Base-by-base conservation (phyloP, 2,329 filamentous ascomycete genomes). In the Fusarium armeniacum region DNA sequence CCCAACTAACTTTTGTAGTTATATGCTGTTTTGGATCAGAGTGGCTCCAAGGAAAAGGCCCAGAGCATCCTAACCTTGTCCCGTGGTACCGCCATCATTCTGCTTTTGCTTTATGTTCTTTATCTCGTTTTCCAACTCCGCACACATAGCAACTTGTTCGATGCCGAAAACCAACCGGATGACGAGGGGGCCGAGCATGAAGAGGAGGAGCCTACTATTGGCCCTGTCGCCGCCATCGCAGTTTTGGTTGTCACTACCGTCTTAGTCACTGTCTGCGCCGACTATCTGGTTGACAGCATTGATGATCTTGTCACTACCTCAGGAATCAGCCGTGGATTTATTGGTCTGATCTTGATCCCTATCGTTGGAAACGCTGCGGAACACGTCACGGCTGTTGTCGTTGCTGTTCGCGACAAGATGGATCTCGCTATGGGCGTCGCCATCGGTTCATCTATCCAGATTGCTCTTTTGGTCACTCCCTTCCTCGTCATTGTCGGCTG, bases 351-450 rank as follows among this genome's bases (percentile, higher is more conserved):
- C 51, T 82, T 94, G 22, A 91, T 94, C 50, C 91, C 91, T 5
- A 93, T 94, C 70, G 91, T 94, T 33, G 91, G 91, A 44, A 94
- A 94, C 73, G 91, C 91, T 3, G 91, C 91, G 4, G 91, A 94
- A 78, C 92, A 94, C 75, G 92, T 94, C 40, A 94, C 92, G 2
- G 92, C 92, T 20, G 90, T 93, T 20, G 90, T 94, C 32, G 92
- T 94, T 28, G 91, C 92, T 1, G 84, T 90, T 68, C 91, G 93
- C 78, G 87, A 94, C 81, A 94, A 91, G 83, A 91, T 91, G 89
- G 87, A 90, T 74, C 81, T 90, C 53, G 77, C 92, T 32, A 92
- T 95, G 83, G 91, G 91, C 43, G 92, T 95, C 52, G 92, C 92
- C 30, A 92, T 95, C 75, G 92, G 92, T 46, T 93, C 90, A 62